Percentiles rank a stretch among this genome's conserved stretches.
Evolutionary conservation across 495 filamentous ascomycete species (phyloP).

Genomic region (Lophiotrema nucula): DNA sequence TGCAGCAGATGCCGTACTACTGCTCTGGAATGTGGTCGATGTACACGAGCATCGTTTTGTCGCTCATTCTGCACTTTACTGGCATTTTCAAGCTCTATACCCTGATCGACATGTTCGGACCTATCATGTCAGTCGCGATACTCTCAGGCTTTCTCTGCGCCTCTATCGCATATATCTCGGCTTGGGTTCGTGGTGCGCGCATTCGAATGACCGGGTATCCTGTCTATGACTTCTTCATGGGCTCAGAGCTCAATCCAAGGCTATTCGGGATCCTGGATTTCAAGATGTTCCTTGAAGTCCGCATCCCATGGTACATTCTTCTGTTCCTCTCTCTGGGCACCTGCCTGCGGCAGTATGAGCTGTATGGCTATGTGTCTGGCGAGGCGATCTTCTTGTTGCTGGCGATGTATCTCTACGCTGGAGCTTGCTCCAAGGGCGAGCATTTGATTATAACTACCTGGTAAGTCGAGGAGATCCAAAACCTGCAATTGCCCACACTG

Average conservation of each 20-base stretch:
- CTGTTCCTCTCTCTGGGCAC: conserved; percentile 74
- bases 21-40: conserved; percentile 86
- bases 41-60: conserved; percentile 76
- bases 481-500: conserved; percentile 13
- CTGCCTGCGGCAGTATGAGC: conserved; percentile 83
- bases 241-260: conserved; percentile 91
- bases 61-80: conserved; percentile 67
- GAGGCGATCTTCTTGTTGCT: conserved; percentile 86
- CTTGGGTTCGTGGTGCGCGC: conserved; percentile 71
- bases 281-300: conserved; percentile 99
- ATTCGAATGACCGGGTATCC: conserved; percentile 91
- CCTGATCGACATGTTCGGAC: conserved; percentile 92
- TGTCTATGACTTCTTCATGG: conserved; percentile 99
- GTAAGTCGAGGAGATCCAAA: conserved; percentile 43
- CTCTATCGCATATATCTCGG: conserved; percentile 80
- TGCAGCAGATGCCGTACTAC: conserved; percentile 85
- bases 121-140: conserved; percentile 86
- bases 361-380: conserved; percentile 85
- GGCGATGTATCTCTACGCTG: conserved; percentile 94
- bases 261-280: conserved; percentile 93
- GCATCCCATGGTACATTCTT: conserved; percentile 94
- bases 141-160: conserved; percentile 78
- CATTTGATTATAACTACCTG: conserved; percentile 92
- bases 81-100: conserved; percentile 89
- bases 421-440: conserved; percentile 95